These are phyloP conservation scores for Salix arbutifolia DNA, from an alignment of 345 rosid species.

Conservation along the genomic window DNA sequence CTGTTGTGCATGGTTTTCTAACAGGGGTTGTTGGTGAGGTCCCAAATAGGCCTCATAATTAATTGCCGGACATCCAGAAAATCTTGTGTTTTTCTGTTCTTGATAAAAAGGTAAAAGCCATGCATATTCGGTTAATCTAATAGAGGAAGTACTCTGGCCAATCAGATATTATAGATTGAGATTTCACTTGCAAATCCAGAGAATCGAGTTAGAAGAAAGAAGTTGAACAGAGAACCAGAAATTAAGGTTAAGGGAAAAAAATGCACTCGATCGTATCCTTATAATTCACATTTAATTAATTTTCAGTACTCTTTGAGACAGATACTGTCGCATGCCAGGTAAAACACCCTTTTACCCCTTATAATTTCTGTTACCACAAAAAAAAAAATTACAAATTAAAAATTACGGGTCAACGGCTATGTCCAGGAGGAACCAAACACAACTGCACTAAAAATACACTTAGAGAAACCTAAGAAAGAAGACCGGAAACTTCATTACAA, in stretches of 20 bases:
- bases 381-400: background rate
- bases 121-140: background rate
- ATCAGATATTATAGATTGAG: background rate
- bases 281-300: background rate
- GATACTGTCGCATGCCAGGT: background rate
- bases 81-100: background rate
- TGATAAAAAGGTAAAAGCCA: background rate
- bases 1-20: background rate
- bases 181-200: background rate
- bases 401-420: background rate
- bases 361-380: background rate
- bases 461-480: background rate
- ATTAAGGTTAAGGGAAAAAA: no score
- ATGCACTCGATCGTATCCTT: background rate
- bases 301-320: background rate
- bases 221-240: background rate
- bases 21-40: background rate
- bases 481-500: background rate
- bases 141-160: background rate
- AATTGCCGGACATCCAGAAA: background rate
- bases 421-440: constrained; percentile 5
- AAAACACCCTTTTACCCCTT: background rate
- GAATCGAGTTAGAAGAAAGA: background rate
- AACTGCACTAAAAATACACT: background rate
- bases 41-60: background rate